Base-by-base conservation (phyloP, 2,329 filamentous ascomycete species). In the Pseudogymnoascus pannorum region DNA sequence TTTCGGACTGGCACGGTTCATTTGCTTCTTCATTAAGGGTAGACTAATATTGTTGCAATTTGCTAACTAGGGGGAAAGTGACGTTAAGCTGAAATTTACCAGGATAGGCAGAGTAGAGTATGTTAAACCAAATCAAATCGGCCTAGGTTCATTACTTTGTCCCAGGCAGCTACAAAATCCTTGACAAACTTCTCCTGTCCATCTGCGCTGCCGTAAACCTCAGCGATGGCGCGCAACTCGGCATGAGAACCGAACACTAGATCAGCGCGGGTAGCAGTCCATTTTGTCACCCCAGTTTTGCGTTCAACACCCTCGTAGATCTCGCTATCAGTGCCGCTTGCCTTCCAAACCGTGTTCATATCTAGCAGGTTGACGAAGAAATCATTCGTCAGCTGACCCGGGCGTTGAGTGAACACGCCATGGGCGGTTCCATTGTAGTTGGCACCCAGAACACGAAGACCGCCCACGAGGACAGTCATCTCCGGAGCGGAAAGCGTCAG, bases 361-460 rank as follows among this genome's bases (percentile, higher is more conserved):
- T 91, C 87, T 22, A 92, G 81, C 1, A 92, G 79, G 76, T 92
- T 91, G 74, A 89, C 81, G 70, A 92, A 92, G 81, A 91, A 92
- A 76, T 92, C 89, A 74, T 89, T 91, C 70, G 85, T 89, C 68
- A 92, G 79, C 67, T 83, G 75, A 42, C 89, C 89, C 1, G 87
- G 86, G 6, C 78, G 79, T 67, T 80, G 78, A 61, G 89, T 92
- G 70, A 92, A 79, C 62, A 92, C 80, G 63, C 89, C 89, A 62
- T 83, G 74, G 22, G 77, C 71, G 0, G 87, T 89, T 42, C 85
- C 85, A 67, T 92, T 87, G 65, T 79, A 89, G 79, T 92, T 92
- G 72, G 82, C 77, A 71, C 84, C 83, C 59, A 92, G 77, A 1
- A 79, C 82, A 67, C 89, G 88, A 60, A 92, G 77, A 72, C 89